phyloP scores from a whole-genome alignment of 2,329 filamentous ascomycete genomes.

The Colletotrichum tropicale region DNA sequence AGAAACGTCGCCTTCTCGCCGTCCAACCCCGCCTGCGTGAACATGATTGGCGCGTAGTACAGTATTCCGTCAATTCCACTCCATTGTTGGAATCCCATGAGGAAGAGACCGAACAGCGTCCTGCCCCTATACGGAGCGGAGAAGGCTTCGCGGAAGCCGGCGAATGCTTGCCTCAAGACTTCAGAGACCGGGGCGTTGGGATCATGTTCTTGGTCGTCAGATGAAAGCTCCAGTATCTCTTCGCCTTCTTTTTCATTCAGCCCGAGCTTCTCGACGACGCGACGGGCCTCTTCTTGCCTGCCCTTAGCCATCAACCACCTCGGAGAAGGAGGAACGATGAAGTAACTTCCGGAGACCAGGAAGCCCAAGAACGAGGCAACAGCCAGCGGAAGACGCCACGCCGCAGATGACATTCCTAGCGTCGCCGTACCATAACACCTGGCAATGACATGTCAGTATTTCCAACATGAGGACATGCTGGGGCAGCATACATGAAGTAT shows the following conservation, averaged over 20 bases:
- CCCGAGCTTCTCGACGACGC: constrained; percentile 41
- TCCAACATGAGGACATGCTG: neutral
- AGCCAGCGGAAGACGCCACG: constrained; percentile 61
- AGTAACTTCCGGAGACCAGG: constrained; percentile 28
- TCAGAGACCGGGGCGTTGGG: constrained; percentile 31
- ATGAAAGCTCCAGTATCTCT: constrained; percentile 32
- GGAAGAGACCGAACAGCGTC: constrained; percentile 58
- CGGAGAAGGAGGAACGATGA: constrained; percentile 55
- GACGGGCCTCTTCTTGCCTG: constrained; percentile 45
- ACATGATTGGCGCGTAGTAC: constrained; percentile 65
- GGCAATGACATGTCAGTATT: neutral
- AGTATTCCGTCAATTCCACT: constrained; percentile 66
- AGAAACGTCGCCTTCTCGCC: constrained; percentile 58
- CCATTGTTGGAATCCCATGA: constrained; percentile 65
- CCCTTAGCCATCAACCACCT: constrained; percentile 57
- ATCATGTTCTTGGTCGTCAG: constrained; percentile 24
- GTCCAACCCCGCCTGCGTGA: constrained; percentile 62
- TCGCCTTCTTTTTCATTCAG: constrained; percentile 48
- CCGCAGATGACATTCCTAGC: constrained; percentile 46
- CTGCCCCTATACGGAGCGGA: constrained; percentile 41
- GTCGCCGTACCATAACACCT: constrained; percentile 53
- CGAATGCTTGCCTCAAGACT: constrained; percentile 29
- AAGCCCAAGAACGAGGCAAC: constrained; percentile 39
- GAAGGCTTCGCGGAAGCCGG: constrained; percentile 28
- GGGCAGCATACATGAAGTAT: constrained; percentile 58